Base-by-base conservation (phyloP, 768 basidiomycete genomes). In the Auricularia sp. region DNA sequence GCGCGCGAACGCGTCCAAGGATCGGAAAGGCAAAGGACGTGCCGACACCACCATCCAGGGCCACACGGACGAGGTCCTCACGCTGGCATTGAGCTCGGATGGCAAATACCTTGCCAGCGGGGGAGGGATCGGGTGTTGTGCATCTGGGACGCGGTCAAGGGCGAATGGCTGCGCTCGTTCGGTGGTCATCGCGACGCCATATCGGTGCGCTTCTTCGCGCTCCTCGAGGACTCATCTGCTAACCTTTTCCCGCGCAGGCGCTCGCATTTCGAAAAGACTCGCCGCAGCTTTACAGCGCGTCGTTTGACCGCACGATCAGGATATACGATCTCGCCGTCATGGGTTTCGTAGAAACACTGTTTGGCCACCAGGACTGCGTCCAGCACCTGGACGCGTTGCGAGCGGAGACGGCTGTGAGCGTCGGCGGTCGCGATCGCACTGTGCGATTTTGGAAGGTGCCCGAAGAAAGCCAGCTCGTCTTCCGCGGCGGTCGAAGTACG, bases 391-490 rank as follows among this genome's bases (percentile, higher is more conserved):
- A 94, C 67, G 81, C 92, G 5, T 82, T 98, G 16, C 86, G 90
- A 39, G 84, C 84, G 6, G 93, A 98, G 69, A 85, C 86, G 1
- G 90, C 89, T 16, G 84, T 98, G 21, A 94, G 88, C 42, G 89
- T 88, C 4, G 97, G 96, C 21, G 91, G 86, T 0, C 80, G 93
- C 39, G 97, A 99, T 78, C 88, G 92, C 72, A 97, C 94, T 0
- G 83, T 87, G 65, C 82, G 97, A 42, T 98, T 85, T 76, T 99
- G 96, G 96, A 98, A 98, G 77, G 89, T 98, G 62, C 85, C 86
- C 43, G 96, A 99, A 62, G 94, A 98, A 75, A 91, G 84, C 12
- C 96, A 98, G 72, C 80, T 99, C 33, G 94, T 99, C 6, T 98
- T 98, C 71, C 84, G 97, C 43, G 97, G 96, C 33, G 97, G 97